Conservation (phyloP, 2,329 filamentous ascomycete genomes). For the Fusarium tuaranense region DNA sequence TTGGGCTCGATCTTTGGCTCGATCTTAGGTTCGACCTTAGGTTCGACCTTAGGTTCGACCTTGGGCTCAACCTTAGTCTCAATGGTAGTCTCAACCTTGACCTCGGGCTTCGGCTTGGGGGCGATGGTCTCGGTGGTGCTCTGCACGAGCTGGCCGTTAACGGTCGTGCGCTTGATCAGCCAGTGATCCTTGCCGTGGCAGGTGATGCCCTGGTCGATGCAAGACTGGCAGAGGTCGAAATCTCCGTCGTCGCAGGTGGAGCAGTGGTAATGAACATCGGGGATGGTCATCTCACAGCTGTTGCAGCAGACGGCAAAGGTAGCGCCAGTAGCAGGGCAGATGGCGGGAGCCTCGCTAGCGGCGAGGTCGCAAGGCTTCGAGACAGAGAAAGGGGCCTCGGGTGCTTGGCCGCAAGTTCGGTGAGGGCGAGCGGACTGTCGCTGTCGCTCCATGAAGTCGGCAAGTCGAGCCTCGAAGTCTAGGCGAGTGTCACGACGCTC, state of each 20-base stretch:
- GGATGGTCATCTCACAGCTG: slow-evolving; percentile 82
- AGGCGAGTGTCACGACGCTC: slow-evolving; percentile 37
- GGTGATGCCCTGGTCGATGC: slow-evolving; percentile 79
- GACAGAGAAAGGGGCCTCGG: slow-evolving; percentile 12
- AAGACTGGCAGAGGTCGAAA: slow-evolving; percentile 89
- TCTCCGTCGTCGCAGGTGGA: slow-evolving; percentile 93
- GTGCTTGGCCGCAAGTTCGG: neutral
- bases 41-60: slow-evolving; percentile 34
- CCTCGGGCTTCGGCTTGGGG: slow-evolving; percentile 63
- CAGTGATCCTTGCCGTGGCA: slow-evolving; percentile 87
- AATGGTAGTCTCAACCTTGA: slow-evolving; percentile 34
- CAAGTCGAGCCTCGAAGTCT: slow-evolving; percentile 45
- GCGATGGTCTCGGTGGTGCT: slow-evolving; percentile 87
- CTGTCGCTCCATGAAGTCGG: slow-evolving; percentile 42
- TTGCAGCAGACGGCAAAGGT: slow-evolving; percentile 93
- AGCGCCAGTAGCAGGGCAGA: slow-evolving; percentile 33
- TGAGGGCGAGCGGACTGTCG: slow-evolving; percentile 17
- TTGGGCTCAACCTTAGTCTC: slow-evolving; percentile 35
- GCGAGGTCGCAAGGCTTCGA: slow-evolving; percentile 1
- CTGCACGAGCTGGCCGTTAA: slow-evolving; percentile 81
- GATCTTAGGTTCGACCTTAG: slow-evolving; percentile 17
- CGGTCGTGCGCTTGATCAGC: slow-evolving; percentile 91
- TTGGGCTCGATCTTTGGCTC: slow-evolving; percentile 28
- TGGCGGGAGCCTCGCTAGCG: slow-evolving; percentile 1
- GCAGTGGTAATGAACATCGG: slow-evolving; percentile 92